These are phyloP conservation scores for Botrytis cinerea DNA, from an alignment of 2,329 filamentous ascomycete species.

Conservation along the genomic window DNA sequence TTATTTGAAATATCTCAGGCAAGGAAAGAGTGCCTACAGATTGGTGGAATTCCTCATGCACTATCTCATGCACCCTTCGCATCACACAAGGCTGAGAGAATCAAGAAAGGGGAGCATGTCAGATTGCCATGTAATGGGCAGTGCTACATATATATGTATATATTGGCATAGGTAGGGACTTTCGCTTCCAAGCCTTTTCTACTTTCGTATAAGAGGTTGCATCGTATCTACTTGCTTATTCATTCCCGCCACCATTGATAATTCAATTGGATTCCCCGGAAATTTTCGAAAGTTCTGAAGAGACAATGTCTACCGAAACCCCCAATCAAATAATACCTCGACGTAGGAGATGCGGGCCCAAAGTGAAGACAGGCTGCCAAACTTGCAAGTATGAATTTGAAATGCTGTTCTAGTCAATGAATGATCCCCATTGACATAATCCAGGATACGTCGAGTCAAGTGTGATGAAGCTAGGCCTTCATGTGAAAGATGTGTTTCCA, in stretches of 20 bases:
- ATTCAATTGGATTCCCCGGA: not conserved
- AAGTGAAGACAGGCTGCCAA: constrained; percentile 24
- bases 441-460: constrained; percentile 28
- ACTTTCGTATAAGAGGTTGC: not conserved
- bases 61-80: not conserved
- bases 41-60: not conserved
- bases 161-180: not conserved
- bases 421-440: constrained; percentile 4
- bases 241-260: not conserved
- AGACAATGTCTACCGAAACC: not conserved
- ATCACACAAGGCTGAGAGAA: not conserved
- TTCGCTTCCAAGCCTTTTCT: not conserved
- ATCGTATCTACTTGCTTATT: constrained; percentile 9
- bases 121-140: not conserved
- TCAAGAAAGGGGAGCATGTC: not conserved
- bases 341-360: constrained; percentile 12
- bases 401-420: not conserved
- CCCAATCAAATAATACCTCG: constrained; percentile 1
- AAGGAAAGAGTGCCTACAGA: not conserved
- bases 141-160: not conserved
- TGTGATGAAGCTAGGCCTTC: constrained; percentile 28
- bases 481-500: constrained; percentile 25
- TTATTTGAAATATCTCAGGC: not conserved
- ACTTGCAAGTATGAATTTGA: constrained; percentile 24
- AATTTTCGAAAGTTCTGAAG: not conserved